Evolutionary conservation across 139 green algal genomes (phyloP).

Genomic region (Spirogloea muscicola): DNA sequence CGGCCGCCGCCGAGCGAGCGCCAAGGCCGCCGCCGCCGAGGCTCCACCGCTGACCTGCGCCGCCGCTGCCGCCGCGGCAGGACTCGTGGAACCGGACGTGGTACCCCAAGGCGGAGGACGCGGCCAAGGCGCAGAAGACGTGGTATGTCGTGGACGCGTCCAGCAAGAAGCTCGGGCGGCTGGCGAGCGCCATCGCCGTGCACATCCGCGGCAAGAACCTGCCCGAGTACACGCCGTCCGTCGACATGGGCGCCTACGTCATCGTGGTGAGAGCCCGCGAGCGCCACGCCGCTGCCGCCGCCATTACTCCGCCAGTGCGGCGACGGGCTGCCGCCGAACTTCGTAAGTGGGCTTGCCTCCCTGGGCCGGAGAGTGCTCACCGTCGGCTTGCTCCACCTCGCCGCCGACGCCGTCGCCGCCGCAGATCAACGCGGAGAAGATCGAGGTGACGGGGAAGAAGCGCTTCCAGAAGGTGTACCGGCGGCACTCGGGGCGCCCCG

Average conservation of each 20-base stretch:
- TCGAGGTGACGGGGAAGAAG: conserved; percentile 86
- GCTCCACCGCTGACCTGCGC: no score
- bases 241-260: conserved; percentile 96
- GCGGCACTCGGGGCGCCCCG: conserved; percentile 61
- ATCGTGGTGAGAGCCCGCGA: no score
- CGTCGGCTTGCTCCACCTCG: no score
- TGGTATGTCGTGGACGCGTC: conserved; percentile 95
- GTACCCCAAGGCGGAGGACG: conserved; percentile 86
- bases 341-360: no score
- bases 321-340: no score
- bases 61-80: no score
- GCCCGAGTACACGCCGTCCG: conserved; percentile 80
- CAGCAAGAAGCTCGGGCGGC: conserved; percentile 73
- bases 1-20: no score
- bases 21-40: no score
- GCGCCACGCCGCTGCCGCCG: no score
- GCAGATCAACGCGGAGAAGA: conserved; percentile 49
- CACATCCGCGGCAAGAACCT: conserved; percentile 90
- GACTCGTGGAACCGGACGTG: conserved; percentile 92
- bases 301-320: no score
- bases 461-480: conserved; percentile 88
- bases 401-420: background rate
- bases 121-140: conserved; percentile 69
- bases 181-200: conserved; percentile 78
- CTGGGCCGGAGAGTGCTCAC: no score